phyloP scores from a whole-genome alignment of 2,329 filamentous ascomycete genomes.

The Ophiostoma ips region DNA sequence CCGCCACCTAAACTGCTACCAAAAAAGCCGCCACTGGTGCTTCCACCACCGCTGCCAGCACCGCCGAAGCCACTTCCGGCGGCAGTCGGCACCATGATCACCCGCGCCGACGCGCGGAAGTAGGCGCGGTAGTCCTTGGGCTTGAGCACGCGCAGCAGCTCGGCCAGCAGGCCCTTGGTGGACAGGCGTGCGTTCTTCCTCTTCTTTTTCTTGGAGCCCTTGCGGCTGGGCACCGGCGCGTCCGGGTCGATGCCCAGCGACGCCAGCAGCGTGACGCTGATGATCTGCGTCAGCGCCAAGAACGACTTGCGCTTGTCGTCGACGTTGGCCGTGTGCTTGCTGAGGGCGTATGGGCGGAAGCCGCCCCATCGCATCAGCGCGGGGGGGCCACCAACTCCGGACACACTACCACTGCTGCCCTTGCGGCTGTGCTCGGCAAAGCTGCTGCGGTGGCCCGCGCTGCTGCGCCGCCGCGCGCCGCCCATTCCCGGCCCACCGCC shows the following conservation, averaged over 20 bases:
- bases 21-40: not conserved
- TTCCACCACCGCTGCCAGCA: not conserved
- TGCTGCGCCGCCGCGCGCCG: constrained; percentile 6
- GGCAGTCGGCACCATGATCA: constrained; percentile 10
- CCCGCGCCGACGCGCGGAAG: constrained; percentile 13
- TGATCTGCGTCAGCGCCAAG: constrained; percentile 10
- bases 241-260: constrained; percentile 6
- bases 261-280: constrained; percentile 6
- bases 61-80: not conserved
- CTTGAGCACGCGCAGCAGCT: constrained; percentile 13
- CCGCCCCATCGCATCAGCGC: constrained; percentile 11
- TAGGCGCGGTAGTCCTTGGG: constrained; percentile 15
- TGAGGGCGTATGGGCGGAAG: constrained; percentile 11
- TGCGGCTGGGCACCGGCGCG: not conserved
- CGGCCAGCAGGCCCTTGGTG: constrained; percentile 8
- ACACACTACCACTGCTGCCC: not conserved
- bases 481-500: not conserved
- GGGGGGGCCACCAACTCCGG: not conserved
- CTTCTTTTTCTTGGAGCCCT: not conserved
- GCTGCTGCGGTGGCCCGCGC: constrained; percentile 1
- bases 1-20: not conserved
- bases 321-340: constrained; percentile 9
- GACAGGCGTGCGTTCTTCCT: constrained; percentile 6
- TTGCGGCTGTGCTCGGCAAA: constrained; percentile 5
- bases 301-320: constrained; percentile 13